Base-by-base conservation (phyloP, 805 yeast species). In the Schizosaccharomyces lindneri region DNA sequence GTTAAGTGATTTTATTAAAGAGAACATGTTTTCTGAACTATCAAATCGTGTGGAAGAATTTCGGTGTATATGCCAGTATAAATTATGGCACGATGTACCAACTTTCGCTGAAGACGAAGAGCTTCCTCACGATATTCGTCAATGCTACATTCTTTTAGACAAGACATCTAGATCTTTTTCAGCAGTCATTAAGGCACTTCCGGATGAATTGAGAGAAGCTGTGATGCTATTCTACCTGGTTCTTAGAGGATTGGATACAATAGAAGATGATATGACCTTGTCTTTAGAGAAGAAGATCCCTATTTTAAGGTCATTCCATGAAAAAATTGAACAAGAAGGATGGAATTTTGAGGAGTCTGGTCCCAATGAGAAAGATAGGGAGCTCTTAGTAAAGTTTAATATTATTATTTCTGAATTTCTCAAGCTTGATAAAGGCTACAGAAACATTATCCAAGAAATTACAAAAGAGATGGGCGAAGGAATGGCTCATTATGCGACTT, bases 191-290 rank as follows among this genome's bases (percentile, higher is more conserved):
- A 78, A 79, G 75, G 95, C 93, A 70, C 77, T 93, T 63, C 84
- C 87, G 70, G 97, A 97, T 0, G 95, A 88, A 68, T 75, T 93
- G 65, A 79, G 95, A 65, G 81, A 81, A 65, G 85, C 84, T 0
- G 78, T 87, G 64, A 82, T 82, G 88, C 63, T 93, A 5, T 93
- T 93, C 73, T 93, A 93, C 72, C 72, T 93, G 62, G 78, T 88
- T 27, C 74, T 93, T 65, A 79, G 98, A 64, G 98, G 95, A 1
- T 78, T 93, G 67, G 98, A 93, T 70, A 93, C 98, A 0, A 78
- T 93, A 62, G 98, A 93, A 71, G 98, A 93, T 71, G 97, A 93
- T 71, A 88, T 88, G 94, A 79, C 93, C 7, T 74, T 93, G 63
- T 83, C 80, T 64, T 82, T 85, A 4, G 75, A 76, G 24, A 67